These are phyloP conservation scores for Arachnomyces sp. DNA, from an alignment of 2,329 filamentous ascomycete genomes.

Conservation along the genomic window DNA sequence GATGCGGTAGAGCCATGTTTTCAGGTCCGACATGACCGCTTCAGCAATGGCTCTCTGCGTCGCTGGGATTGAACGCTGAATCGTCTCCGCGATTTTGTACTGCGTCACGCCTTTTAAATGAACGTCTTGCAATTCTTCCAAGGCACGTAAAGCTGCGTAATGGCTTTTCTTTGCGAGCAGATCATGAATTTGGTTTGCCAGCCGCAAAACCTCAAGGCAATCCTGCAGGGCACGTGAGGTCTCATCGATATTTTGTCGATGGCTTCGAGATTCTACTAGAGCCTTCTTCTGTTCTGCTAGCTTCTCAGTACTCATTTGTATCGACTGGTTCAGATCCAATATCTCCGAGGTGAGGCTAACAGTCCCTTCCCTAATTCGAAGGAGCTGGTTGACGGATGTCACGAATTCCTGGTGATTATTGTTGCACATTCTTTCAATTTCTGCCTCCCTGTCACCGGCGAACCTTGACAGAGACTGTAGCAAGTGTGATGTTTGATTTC, in stretches of 20 bases:
- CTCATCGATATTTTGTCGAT: conserved; percentile 93
- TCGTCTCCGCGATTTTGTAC: conserved; percentile 89
- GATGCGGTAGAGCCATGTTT: conserved; percentile 93
- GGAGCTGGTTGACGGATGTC: conserved; percentile 85
- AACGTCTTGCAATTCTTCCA: conserved; percentile 94
- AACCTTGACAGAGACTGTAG: conserved; percentile 74
- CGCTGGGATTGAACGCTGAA: conserved; percentile 88
- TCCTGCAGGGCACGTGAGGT: conserved; percentile 81
- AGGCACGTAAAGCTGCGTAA: conserved; percentile 84
- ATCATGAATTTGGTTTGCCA: conserved; percentile 91
- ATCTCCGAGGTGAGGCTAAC: conserved; percentile 86
- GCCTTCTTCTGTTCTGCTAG: conserved; percentile 90
- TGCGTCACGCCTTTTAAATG: conserved; percentile 91
- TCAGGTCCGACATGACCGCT: conserved; percentile 92
- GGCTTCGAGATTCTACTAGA: conserved; percentile 81
- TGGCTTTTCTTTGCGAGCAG: conserved; percentile 88
- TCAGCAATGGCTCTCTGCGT: conserved; percentile 91
- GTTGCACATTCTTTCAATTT: conserved; percentile 91
- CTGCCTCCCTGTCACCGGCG: conserved; percentile 74
- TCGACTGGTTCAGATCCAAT: conserved; percentile 83
- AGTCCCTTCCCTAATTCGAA: conserved; percentile 83
- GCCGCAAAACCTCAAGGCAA: conserved; percentile 82
- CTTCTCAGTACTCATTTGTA: conserved; percentile 89
- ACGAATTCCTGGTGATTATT: conserved; percentile 97
- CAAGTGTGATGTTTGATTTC: conserved; percentile 64